These are phyloP conservation scores for Suhomyces wounanorum DNA, from an alignment of 1,139 yeast species.

Conservation along the genomic window DNA sequence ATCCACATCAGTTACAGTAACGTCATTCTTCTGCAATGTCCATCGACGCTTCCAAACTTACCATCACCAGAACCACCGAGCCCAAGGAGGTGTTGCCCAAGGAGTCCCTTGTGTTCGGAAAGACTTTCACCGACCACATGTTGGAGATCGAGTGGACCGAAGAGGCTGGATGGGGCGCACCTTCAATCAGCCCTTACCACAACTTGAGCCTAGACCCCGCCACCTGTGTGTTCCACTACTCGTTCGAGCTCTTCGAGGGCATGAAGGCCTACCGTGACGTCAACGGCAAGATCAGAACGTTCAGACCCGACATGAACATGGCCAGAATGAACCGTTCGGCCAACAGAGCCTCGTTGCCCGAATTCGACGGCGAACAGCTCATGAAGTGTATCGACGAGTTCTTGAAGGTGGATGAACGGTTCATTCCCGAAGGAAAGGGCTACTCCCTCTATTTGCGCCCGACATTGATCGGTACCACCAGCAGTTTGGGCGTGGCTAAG, in stretches of 20 bases:
- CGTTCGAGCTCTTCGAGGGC: slow-evolving; percentile 95
- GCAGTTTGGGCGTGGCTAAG: slow-evolving; percentile 77
- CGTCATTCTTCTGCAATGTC: slow-evolving; percentile 17
- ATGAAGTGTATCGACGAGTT: slow-evolving; percentile 73
- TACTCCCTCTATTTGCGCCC: slow-evolving; percentile 93
- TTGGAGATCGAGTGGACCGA: slow-evolving; percentile 82
- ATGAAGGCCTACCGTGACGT: slow-evolving; percentile 86
- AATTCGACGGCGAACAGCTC: slow-evolving; percentile 76
- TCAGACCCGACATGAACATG: slow-evolving; percentile 93
- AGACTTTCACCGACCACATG: slow-evolving; percentile 88
- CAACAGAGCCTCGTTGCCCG: slow-evolving; percentile 81
- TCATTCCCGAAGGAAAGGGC: slow-evolving; percentile 83
- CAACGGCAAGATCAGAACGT: slow-evolving; percentile 71
- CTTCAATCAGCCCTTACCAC: slow-evolving; percentile 84
- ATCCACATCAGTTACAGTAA: no score
- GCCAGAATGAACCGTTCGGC: slow-evolving; percentile 87
- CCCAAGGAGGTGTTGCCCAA: slow-evolving; percentile 73
- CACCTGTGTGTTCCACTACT: slow-evolving; percentile 86
- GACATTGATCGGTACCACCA: slow-evolving; percentile 88
- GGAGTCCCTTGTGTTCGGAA: slow-evolving; percentile 81
- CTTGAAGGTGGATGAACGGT: slow-evolving; percentile 67
- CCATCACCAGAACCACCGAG: slow-evolving; percentile 53
- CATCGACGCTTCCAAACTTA: slow-evolving; percentile 70
- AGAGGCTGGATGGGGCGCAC: slow-evolving; percentile 79
- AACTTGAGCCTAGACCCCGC: slow-evolving; percentile 80